phyloP scores from a whole-genome alignment of 176 grass and related monocot species.

The Areca catechu region DNA sequence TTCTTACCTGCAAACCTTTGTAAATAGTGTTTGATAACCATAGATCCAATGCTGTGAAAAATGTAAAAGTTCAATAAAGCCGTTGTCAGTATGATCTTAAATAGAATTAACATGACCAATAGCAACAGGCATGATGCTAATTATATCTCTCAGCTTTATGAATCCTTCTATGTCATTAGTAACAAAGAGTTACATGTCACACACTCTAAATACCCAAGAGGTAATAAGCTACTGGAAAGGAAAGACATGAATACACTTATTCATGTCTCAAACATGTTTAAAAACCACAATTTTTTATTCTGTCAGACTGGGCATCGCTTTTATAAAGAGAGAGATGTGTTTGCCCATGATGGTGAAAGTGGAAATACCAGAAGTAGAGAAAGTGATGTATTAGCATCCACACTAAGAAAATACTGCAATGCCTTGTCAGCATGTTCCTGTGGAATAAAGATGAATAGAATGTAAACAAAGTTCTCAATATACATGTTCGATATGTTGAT shows the following conservation, averaged over 20 bases:
- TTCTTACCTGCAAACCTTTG: conserved; percentile 74
- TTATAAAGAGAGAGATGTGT: too few relatives aligned
- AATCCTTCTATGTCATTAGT: too few relatives aligned
- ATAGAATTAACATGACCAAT: too few relatives aligned
- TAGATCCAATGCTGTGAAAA: conserved; percentile 73
- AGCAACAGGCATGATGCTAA: too few relatives aligned
- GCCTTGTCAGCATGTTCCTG: conserved; percentile 90
- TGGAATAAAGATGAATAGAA: conserved; percentile 29
- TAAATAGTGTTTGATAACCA: conserved; percentile 70
- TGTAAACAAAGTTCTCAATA: not conserved
- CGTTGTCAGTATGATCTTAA: not conserved
- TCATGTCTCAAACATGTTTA: not conserved
- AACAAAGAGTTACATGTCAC: too few relatives aligned
- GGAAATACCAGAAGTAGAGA: conserved; percentile 63
- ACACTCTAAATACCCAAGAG: too few relatives aligned
- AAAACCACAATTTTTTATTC: not conserved
- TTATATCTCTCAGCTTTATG: too few relatives aligned
- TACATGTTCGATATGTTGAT: not conserved
- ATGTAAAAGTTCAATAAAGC: conserved; percentile 22
- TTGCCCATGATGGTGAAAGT: not conserved
- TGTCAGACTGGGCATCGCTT: too few relatives aligned
- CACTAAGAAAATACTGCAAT: conserved; percentile 77
- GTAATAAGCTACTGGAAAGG: too few relatives aligned
- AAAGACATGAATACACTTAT: not conserved
- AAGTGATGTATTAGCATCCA: conserved; percentile 55